Conservation (phyloP, 2,329 filamentous ascomycete species). For the Plectosphaerella sp. region DNA sequence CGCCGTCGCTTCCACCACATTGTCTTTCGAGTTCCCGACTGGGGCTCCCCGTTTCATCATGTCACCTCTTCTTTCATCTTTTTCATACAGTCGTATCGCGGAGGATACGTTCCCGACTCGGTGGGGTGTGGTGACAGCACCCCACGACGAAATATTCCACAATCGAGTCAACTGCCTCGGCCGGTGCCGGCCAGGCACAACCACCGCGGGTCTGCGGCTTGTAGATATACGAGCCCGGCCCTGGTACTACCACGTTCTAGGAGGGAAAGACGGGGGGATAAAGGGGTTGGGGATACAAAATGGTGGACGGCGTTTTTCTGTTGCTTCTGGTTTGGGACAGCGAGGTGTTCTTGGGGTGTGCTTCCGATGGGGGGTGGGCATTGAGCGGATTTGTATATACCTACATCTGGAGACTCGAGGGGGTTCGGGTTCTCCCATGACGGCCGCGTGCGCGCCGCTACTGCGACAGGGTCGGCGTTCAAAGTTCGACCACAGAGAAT, state of each 20-base stretch:
- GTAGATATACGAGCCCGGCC: neutral
- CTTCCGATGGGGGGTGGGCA: neutral
- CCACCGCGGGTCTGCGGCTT: neutral
- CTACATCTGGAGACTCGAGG: too few relatives aligned
- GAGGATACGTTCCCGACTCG: conserved; percentile 2
- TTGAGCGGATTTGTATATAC: neutral
- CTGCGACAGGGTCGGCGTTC: neutral
- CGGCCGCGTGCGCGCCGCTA: neutral
- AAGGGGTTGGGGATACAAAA: neutral
- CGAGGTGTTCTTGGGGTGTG: neutral
- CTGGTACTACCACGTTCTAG: neutral
- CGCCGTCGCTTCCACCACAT: too few relatives aligned
- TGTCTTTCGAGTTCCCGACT: neutral
- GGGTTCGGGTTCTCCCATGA: too few relatives aligned
- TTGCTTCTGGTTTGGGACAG: neutral
- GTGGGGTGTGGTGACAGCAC: conserved; percentile 3
- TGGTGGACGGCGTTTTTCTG: neutral
- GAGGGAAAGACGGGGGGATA: neutral
- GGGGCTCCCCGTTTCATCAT: neutral
- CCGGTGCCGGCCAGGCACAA: neutral
- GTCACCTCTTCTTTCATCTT: neutral
- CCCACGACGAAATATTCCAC: neutral
- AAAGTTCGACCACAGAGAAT: neutral
- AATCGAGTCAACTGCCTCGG: neutral
- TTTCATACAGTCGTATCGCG: neutral